These are phyloP conservation scores for Saturnispora sekii DNA, from an alignment of 805 yeast genomes.

Conservation along the genomic window DNA sequence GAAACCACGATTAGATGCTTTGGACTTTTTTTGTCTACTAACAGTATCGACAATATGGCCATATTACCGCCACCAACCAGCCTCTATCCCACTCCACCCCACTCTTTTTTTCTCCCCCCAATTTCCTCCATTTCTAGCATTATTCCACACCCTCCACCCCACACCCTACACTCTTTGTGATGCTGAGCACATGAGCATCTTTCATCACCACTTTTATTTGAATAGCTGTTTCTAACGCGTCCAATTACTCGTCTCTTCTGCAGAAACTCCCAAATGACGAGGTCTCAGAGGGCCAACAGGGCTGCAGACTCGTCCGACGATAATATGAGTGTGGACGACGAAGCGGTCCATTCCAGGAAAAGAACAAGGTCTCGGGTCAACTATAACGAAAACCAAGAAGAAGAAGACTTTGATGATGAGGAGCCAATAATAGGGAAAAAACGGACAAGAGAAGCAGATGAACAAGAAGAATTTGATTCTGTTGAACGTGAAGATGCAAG, in stretches of 20 bases:
- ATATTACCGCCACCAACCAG: no score
- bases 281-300: neutral
- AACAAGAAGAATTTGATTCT: neutral
- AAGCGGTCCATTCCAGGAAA: neutral
- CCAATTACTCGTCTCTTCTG: neutral
- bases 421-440: neutral
- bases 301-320: neutral
- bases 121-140: no score
- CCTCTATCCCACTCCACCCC: no score
- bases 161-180: no score
- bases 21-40: no score
- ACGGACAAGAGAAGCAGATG: neutral
- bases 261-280: neutral
- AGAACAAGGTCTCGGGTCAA: neutral
- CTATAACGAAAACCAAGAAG: constrained; percentile 5
- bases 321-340: neutral
- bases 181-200: neutral
- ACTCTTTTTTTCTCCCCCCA: no score
- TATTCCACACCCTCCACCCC: no score
- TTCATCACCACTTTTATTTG: neutral
- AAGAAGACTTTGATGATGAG: neutral
- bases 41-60: no score
- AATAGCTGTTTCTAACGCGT: neutral
- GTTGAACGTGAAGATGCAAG: neutral
- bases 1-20: no score